phyloP scores from a whole-genome alignment of 2,329 filamentous ascomycete genomes.

The Aspergillus hortae region DNA sequence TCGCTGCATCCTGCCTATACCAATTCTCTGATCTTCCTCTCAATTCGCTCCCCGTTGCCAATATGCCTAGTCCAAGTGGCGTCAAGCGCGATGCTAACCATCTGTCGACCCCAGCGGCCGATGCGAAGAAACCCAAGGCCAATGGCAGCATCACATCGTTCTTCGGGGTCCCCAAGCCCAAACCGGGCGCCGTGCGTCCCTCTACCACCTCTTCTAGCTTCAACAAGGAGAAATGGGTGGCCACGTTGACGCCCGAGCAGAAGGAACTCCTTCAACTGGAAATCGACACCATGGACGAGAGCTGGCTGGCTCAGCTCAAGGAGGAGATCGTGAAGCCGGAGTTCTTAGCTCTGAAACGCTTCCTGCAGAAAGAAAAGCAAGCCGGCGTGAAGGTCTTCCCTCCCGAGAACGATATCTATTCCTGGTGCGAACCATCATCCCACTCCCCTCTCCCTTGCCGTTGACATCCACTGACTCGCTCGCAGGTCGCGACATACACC shows the following conservation, averaged over 20 bases:
- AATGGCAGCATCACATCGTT: constrained; percentile 85
- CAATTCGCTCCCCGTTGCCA: neutral
- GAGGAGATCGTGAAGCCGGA: constrained; percentile 75
- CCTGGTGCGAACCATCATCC: constrained; percentile 61
- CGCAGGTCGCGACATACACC: constrained; percentile 91
- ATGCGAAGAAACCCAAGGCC: constrained; percentile 67
- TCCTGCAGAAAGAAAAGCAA: constrained; percentile 73
- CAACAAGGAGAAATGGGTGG: constrained; percentile 88
- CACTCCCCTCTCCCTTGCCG: neutral
- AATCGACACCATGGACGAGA: constrained; percentile 86
- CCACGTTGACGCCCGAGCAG: constrained; percentile 74
- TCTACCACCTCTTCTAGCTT: constrained; percentile 53
- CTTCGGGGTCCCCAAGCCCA: constrained; percentile 68
- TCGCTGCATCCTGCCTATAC: neutral
- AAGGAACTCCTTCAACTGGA: constrained; percentile 78
- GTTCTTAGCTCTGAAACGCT: constrained; percentile 84
- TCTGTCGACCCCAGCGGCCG: constrained; percentile 38
- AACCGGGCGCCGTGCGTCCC: constrained; percentile 25
- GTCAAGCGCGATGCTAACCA: constrained; percentile 65
- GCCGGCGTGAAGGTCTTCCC: constrained; percentile 79
- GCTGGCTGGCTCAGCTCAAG: constrained; percentile 85
- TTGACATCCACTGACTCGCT: constrained; percentile 15
- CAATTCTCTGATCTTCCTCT: neutral
- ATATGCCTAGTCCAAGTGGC: constrained; percentile 33
- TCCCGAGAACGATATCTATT: constrained; percentile 84